These are phyloP conservation scores for Uncinocarpus reesii DNA, from an alignment of 2,329 filamentous ascomycete species.

Conservation along the genomic window DNA sequence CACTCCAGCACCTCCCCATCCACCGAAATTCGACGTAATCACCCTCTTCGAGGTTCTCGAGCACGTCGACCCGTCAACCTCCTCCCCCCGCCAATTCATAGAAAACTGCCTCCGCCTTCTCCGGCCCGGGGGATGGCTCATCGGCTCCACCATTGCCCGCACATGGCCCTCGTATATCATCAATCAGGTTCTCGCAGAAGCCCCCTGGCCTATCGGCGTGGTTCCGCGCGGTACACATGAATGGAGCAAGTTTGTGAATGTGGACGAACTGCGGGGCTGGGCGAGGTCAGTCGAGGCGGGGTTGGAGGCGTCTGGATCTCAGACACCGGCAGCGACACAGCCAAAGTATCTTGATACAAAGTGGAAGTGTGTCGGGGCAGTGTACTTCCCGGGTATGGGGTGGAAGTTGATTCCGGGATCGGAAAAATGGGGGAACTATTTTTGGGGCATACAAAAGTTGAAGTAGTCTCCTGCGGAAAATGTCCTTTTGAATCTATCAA, in stretches of 20 bases:
- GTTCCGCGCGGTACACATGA: conserved; percentile 91
- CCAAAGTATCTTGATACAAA: conserved; percentile 18
- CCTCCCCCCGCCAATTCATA: conserved; percentile 62
- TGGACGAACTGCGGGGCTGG: conserved; percentile 40
- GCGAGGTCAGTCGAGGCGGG: conserved; percentile 21
- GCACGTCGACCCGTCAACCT: conserved; percentile 66
- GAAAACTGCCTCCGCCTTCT: conserved; percentile 52
- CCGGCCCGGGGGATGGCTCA: conserved; percentile 81
- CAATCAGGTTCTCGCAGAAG: conserved; percentile 86
- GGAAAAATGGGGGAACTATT: conserved; percentile 89
- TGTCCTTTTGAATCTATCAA: not conserved
- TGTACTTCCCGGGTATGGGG: conserved; percentile 82
- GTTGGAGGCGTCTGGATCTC: not conserved
- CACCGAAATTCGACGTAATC: conserved; percentile 59
- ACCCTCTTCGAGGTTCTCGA: conserved; percentile 90
- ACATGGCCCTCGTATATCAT: conserved; percentile 84
- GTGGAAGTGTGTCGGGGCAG: conserved; percentile 67
- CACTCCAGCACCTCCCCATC: conserved; percentile 26
- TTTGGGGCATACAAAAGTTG: conserved; percentile 67
- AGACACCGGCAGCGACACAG: conserved; percentile 5
- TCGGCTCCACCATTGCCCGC: conserved; percentile 83
- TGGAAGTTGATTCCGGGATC: conserved; percentile 76
- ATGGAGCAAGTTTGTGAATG: conserved; percentile 90
- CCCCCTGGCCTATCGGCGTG: conserved; percentile 56
- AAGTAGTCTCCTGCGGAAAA: not conserved